Evolutionary conservation across 2,329 filamentous ascomycete genomes (phyloP).

Genomic region (Ophioceras dolichostomum): DNA sequence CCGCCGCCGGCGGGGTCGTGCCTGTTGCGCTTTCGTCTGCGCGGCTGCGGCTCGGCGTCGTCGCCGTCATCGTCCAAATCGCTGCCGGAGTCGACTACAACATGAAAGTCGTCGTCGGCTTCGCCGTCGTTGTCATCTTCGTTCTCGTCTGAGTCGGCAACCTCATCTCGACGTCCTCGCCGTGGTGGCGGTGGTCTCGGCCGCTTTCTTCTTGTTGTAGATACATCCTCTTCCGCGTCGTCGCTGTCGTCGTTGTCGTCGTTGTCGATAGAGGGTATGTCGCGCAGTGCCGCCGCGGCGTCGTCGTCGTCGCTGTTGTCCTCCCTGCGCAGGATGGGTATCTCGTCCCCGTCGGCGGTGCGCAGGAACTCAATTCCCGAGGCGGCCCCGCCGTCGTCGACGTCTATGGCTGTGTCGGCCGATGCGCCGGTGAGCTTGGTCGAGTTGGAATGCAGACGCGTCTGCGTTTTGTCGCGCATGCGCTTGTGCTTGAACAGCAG

Average conservation of each 20-base stretch:
- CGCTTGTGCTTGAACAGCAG: conserved; percentile 77
- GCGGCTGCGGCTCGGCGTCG: conserved; percentile 20
- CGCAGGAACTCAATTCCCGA: conserved; percentile 8
- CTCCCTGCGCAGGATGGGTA: conserved; percentile 30
- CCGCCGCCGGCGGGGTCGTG: no score
- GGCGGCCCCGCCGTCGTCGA: conserved; percentile 15
- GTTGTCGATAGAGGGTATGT: no score
- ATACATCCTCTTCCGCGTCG: no score
- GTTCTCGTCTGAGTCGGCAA: conserved; percentile 17
- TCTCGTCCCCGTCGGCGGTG: conserved; percentile 8
- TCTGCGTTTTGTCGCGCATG: conserved; percentile 47
- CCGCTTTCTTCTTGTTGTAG: no score
- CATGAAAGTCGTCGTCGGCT: conserved; percentile 7
- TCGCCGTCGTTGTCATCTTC: conserved; percentile 14
- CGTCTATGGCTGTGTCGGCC: conserved; percentile 38
- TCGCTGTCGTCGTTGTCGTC: conserved; percentile 5
- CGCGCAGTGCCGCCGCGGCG: no score
- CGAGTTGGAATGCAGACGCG: conserved; percentile 47
- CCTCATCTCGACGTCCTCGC: conserved; percentile 14
- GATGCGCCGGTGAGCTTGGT: conserved; percentile 45
- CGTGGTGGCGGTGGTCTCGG: no score
- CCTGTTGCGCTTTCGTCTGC: conserved; percentile 21
- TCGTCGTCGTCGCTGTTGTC: conserved; percentile 44
- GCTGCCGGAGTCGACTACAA: conserved; percentile 6
- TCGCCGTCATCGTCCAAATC: conserved; percentile 11